Percentiles rank a stretch among this genome's conserved stretches.
Conservation (phyloP, 192 early-diverging fungal species). For the Lunasporangiospora selenospora region DNA sequence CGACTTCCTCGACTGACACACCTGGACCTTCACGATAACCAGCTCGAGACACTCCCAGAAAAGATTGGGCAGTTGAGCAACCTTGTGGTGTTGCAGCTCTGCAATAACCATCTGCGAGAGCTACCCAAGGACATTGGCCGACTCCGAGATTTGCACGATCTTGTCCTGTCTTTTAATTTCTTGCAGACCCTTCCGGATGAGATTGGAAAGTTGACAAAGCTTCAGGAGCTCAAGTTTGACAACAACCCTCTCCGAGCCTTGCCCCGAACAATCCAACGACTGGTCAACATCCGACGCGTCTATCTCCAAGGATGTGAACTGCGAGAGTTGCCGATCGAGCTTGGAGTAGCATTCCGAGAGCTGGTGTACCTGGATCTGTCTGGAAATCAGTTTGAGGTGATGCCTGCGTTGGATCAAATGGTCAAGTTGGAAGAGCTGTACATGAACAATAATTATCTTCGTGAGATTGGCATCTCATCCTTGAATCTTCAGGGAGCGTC, state of each 20-base stretch:
- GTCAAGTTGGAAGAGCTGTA: conserved; percentile 43
- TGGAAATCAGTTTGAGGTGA: conserved; percentile 47
- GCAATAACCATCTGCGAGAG: conserved; percentile 54
- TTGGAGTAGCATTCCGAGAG: conserved; percentile 46
- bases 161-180: conserved; percentile 60
- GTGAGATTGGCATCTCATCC: conserved; percentile 42
- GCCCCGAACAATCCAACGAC: conserved; percentile 36
- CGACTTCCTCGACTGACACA: conserved; percentile 40
- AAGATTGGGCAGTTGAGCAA: conserved; percentile 55
- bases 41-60: conserved; percentile 52
- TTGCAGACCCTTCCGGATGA: conserved; percentile 53
- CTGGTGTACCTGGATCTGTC: conserved; percentile 45
- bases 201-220: conserved; percentile 46
- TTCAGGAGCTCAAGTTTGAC: conserved; percentile 52
- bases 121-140: conserved; percentile 49
- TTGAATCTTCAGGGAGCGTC: conserved; percentile 34
- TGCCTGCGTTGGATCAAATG: conserved; percentile 49
- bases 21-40: conserved; percentile 56
- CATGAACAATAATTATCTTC: conserved; percentile 48
- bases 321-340: conserved; percentile 45
- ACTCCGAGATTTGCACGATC: conserved; percentile 52
- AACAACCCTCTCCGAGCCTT: conserved; percentile 48
- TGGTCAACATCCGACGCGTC: conserved; percentile 31
- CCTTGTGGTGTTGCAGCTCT: conserved; percentile 52
- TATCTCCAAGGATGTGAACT: conserved; percentile 51